These are phyloP conservation scores for Daldinia grandis DNA, from an alignment of 495 filamentous ascomycete genomes.

Conservation along the genomic window DNA sequence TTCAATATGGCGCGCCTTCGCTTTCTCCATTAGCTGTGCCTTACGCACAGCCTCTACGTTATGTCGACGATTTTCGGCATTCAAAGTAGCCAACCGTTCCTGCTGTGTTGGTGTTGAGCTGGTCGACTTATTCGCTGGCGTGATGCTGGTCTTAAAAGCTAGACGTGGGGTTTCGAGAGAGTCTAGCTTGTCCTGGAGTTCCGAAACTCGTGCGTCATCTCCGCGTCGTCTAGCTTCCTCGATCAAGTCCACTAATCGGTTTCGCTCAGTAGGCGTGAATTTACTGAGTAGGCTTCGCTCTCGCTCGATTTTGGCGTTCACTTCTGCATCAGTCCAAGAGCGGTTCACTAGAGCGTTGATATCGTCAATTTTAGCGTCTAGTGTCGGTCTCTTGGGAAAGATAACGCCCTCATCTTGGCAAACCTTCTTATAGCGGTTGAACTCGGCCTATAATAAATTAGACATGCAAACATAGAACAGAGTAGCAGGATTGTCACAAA, in stretches of 20 bases:
- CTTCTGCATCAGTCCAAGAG: slow-evolving; percentile 79
- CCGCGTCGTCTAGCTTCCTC: slow-evolving; percentile 70
- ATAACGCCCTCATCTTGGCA: slow-evolving; percentile 74
- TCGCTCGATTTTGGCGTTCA: slow-evolving; percentile 77
- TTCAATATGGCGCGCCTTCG: slow-evolving; percentile 64
- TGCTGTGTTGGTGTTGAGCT: slow-evolving; percentile 64
- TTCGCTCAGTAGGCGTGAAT: slow-evolving; percentile 68
- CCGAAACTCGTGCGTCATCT: slow-evolving; percentile 66
- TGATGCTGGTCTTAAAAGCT: slow-evolving; percentile 70
- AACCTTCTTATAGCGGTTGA: slow-evolving; percentile 80
- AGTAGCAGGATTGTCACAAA: slow-evolving; percentile 47
- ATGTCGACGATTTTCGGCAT: slow-evolving; percentile 77
- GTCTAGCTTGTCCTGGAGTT: slow-evolving; percentile 72
- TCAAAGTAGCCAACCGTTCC: slow-evolving; percentile 78
- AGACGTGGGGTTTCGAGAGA: slow-evolving; percentile 72
- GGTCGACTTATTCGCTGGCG: slow-evolving; percentile 54
- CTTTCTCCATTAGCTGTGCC: slow-evolving; percentile 82
- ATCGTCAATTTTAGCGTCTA: slow-evolving; percentile 76
- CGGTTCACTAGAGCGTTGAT: slow-evolving; percentile 82
- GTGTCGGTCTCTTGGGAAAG: slow-evolving; percentile 70
- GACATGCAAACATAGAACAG: slow-evolving; percentile 7
- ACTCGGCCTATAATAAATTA: slow-evolving; percentile 69
- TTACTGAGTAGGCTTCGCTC: slow-evolving; percentile 68
- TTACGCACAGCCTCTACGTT: slow-evolving; percentile 84
- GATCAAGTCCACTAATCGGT: slow-evolving; percentile 66